A percentile compares a stretch with the other conserved stretches of the same genome.
Evolutionary conservation across 2,329 filamentous ascomycete species (phyloP).

Genomic region (Venturia asperata): DNA sequence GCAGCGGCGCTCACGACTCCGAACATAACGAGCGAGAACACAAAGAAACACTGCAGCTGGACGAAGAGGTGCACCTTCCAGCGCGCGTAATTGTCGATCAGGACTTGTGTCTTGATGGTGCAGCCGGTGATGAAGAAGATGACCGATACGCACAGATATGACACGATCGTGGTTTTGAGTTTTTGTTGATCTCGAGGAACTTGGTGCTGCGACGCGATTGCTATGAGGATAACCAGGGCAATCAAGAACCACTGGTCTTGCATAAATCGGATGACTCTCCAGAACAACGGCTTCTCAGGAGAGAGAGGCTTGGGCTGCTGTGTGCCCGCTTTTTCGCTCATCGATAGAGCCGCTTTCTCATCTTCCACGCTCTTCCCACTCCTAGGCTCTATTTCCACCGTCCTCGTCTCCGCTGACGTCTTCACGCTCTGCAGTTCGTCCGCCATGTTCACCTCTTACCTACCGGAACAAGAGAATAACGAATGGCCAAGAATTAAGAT

Average conservation of each 20-base stretch:
- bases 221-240: conserved; percentile 48
- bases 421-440: neutral
- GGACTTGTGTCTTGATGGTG: conserved; percentile 56
- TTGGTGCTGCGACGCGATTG: conserved; percentile 49
- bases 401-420: neutral
- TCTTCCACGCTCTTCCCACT: neutral
- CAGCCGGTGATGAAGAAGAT: conserved; percentile 67
- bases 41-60: conserved; percentile 59
- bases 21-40: conserved; percentile 58
- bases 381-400: neutral
- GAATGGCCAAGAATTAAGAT: neutral
- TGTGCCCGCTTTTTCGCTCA: neutral
- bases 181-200: conserved; percentile 49
- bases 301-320: neutral
- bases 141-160: conserved; percentile 61
- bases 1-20: conserved; percentile 47
- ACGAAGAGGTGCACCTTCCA: conserved; percentile 63
- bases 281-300: neutral
- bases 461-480: neutral
- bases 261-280: neutral
- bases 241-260: conserved; percentile 56
- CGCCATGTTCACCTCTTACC: conserved; percentile 1
- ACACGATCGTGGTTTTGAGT: conserved; percentile 45
- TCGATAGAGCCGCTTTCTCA: neutral
- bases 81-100: conserved; percentile 55